Evolutionary conservation across 768 basidiomycete species (phyloP).

Genomic region (Suillus placidus): DNA sequence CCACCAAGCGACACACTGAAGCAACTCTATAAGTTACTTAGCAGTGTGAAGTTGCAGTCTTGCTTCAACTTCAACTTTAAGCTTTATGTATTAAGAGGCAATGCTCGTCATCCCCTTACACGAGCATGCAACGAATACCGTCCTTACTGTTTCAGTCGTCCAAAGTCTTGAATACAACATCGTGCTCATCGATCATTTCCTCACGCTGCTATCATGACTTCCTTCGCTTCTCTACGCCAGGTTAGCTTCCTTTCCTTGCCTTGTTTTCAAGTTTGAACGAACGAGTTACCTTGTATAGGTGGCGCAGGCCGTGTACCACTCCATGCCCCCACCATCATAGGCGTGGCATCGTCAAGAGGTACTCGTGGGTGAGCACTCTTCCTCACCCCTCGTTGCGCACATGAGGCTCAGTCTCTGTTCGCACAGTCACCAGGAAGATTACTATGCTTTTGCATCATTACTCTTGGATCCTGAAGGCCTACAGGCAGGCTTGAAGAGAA

Average conservation of each 20-base stretch:
- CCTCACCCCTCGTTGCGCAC: constrained; percentile 4
- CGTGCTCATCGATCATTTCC: constrained; percentile 19
- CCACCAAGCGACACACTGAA: not conserved
- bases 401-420: constrained; percentile 4
- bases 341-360: constrained; percentile 74
- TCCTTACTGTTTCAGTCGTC: constrained; percentile 25
- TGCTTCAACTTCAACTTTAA: constrained; percentile 16
- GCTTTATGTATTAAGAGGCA: constrained; percentile 25
- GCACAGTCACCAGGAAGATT: constrained; percentile 87
- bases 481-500: constrained; percentile 59
- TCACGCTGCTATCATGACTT: constrained; percentile 65
- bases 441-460: constrained; percentile 74
- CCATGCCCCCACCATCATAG: constrained; percentile 76
- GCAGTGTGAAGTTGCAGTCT: not conserved
- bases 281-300: constrained; percentile 39
- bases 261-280: not conserved
- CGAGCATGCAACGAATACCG: constrained; percentile 32
- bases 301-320: constrained; percentile 71
- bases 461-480: constrained; percentile 79
- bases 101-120: constrained; percentile 31
- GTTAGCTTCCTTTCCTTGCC: constrained; percentile 42
- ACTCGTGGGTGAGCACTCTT: constrained; percentile 58
- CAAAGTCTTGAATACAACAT: constrained; percentile 20
- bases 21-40: not conserved
- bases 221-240: constrained; percentile 54